Conservation (phyloP, 1,284 basidiomycete species). For the Peniophora sp. region DNA sequence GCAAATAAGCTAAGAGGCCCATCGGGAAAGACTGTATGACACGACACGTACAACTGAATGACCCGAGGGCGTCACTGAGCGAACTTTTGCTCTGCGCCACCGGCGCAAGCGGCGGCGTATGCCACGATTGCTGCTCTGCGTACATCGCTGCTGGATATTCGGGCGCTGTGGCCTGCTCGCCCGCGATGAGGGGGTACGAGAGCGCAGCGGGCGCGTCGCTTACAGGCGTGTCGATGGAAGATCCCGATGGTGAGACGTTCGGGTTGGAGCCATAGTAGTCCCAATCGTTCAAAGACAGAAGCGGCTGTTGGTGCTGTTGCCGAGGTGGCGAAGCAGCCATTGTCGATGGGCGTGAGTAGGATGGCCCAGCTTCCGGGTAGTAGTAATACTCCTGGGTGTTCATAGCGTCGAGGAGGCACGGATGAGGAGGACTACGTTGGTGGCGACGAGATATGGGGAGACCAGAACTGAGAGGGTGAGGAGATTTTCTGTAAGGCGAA, state of each 20-base stretch:
- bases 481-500: background rate
- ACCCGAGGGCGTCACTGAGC: no score
- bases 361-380: background rate
- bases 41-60: no score
- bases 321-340: background rate
- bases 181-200: constrained; percentile 6
- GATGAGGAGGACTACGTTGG: no score
- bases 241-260: constrained; percentile 1
- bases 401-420: no score
- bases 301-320: background rate
- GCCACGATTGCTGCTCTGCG: no score
- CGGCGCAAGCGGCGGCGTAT: no score
- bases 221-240: constrained; percentile 10
- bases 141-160: no score
- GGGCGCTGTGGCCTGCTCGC: constrained; percentile 2
- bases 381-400: background rate
- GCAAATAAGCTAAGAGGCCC: no score
- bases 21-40: no score
- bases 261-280: background rate
- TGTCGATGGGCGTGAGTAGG: constrained; percentile 6
- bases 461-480: background rate
- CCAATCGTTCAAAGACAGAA: background rate
- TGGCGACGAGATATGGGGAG: background rate
- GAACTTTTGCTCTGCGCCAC: no score
- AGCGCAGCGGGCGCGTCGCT: constrained; percentile 3